These are phyloP conservation scores for Ceratocystis alfenasii DNA, from an alignment of 2,329 filamentous ascomycete genomes.

Conservation along the genomic window DNA sequence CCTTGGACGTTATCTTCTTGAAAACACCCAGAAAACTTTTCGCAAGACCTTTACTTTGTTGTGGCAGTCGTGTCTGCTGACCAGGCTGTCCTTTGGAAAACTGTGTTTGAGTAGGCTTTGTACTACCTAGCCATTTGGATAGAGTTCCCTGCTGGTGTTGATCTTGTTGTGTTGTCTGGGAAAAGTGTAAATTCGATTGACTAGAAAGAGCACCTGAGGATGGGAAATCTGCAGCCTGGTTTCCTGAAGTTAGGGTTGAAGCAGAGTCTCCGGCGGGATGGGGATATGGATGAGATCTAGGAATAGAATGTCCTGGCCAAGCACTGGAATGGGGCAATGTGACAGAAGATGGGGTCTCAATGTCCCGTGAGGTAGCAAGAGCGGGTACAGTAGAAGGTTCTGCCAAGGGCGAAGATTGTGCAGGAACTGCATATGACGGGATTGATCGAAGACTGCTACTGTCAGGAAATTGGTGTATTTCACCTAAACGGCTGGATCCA, in stretches of 20 bases:
- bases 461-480: not conserved
- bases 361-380: not conserved
- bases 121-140: not conserved
- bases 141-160: not conserved
- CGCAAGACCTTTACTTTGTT: not conserved
- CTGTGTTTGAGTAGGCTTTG: not conserved
- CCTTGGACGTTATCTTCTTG: not conserved
- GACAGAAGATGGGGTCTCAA: constrained; percentile 2
- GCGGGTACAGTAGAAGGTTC: not conserved
- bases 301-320: not conserved
- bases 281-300: not conserved
- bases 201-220: not conserved
- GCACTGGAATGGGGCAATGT: not conserved
- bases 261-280: too few relatives aligned
- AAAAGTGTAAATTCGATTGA: not conserved
- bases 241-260: not conserved
- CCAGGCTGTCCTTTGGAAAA: not conserved
- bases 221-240: not conserved
- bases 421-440: not conserved
- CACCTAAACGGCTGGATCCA: constrained; percentile 5
- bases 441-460: constrained; percentile 6
- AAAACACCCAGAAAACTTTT: not conserved
- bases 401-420: constrained; percentile 1
- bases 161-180: not conserved
- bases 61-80: not conserved